A percentile compares a stretch with the other conserved stretches of the same genome.
Conservation (phyloP, 768 basidiomycete genomes). For the Trametes cingulata region DNA sequence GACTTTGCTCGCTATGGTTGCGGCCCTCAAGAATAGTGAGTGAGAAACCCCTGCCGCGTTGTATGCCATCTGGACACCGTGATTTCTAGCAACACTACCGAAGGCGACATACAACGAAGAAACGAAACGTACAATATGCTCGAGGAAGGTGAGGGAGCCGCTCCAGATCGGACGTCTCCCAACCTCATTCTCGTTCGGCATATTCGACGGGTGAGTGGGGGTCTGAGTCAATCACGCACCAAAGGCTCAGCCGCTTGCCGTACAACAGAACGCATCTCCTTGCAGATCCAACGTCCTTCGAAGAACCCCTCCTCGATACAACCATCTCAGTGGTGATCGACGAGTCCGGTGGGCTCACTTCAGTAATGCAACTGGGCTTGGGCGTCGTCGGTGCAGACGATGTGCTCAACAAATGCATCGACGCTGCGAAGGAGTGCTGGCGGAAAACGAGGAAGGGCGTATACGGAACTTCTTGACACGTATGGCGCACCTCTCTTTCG, state of each 20-base stretch:
- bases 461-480: background rate
- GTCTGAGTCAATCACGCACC: background rate
- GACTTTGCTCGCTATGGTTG: constrained; percentile 81
- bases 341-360: constrained; percentile 47
- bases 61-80: background rate
- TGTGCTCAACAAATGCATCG: constrained; percentile 42
- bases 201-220: constrained; percentile 73
- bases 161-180: constrained; percentile 51
- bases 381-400: constrained; percentile 34
- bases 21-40: constrained; percentile 84
- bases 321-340: constrained; percentile 64
- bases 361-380: constrained; percentile 57
- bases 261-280: constrained; percentile 58
- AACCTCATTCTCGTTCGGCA: constrained; percentile 66
- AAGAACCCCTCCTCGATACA: constrained; percentile 82
- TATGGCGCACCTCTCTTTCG: background rate
- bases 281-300: constrained; percentile 87
- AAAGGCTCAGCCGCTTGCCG: background rate
- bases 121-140: constrained; percentile 61
- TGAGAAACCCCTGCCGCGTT: background rate
- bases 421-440: constrained; percentile 33
- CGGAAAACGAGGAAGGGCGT: constrained; percentile 4
- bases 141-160: constrained; percentile 46
- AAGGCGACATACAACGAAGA: constrained; percentile 73
- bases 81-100: constrained; percentile 60